Evolutionary conservation across 805 yeast genomes (phyloP).

Genomic region (Wickerhamomyces sydowiorum): DNA sequence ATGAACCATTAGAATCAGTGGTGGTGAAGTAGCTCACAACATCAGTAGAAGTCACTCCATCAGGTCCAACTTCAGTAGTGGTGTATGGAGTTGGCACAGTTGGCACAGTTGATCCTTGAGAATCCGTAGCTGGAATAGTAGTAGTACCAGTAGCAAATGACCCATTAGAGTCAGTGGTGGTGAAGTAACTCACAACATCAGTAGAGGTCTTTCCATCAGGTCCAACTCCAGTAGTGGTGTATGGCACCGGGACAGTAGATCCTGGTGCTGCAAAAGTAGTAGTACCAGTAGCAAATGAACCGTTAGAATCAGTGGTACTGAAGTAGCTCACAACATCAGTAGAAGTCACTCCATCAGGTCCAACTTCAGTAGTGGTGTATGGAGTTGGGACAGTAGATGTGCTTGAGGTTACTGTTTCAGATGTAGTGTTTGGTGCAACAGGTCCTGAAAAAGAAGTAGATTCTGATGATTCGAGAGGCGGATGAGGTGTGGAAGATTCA

Average conservation of each 20-base stretch:
- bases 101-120: background rate
- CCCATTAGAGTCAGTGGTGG: background rate
- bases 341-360: conserved; percentile 1
- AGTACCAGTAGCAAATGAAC: conserved; percentile 2
- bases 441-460: background rate
- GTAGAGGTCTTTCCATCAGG: conserved; percentile 17
- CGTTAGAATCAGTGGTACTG: conserved; percentile 3
- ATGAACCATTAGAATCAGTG: conserved; percentile 1
- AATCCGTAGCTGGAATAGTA: background rate
- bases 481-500: background rate
- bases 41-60: background rate
- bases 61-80: background rate
- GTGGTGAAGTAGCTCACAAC: background rate
- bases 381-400: background rate
- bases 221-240: conserved; percentile 13
- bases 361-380: conserved; percentile 4
- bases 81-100: background rate
- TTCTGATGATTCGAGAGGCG: background rate
- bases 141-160: background rate
- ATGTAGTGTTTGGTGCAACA: background rate
- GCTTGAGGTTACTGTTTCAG: background rate
- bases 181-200: conserved; percentile 8
- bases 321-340: conserved; percentile 3
- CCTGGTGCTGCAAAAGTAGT: background rate
- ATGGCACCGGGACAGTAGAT: conserved; percentile 14